Evolutionary conservation across 1,284 basidiomycete genomes (phyloP), one percentile per base, ranked within the genome.

Genomic region (Cutaneotrichosporon spelunceum): DNA sequence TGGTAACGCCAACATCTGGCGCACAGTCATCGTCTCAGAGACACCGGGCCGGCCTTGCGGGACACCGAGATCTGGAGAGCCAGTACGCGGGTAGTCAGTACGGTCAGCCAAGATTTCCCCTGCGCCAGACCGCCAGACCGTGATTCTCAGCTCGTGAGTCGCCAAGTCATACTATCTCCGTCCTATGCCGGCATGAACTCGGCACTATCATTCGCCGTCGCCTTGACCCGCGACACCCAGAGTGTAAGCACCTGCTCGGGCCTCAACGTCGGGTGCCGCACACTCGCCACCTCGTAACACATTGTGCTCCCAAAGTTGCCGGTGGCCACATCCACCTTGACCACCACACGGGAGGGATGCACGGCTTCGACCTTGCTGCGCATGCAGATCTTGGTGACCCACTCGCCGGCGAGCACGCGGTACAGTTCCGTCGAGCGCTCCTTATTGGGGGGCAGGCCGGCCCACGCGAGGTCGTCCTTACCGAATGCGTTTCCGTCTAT

Each of bases 381-480:
- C 21, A 48, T 4, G 45, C 45, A 48, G 23, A 48, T 48, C 45
- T 48, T 48, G 45, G 45, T 48, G 9, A 48, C 26, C 45, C 45
- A 48, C 26, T 48, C 45, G 21, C 45, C 45, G 5, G 45, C 45
- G 23, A 48, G 45, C 11, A 48, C 23, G 23, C 45, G 45, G 45
- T 27, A 48, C 9, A 48, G 45, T 4, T 9, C 45, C 23, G 21
- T 11, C 14, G 13, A 8, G 11, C 14, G 23, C 23, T 26, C 23
- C 8, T 21, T 21, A 13, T 26, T 26, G 45, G 26, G 23, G 10
- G 21, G 21, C 3, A 48, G 23, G 45, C 45, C 45, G 45, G 45
- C 45, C 45, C 45, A 48, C 5, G 9, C 45, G 11, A 48, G 45
- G 45, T 48, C 26, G 45, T 27, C 45, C 11, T 48, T 24, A 4